Evolutionary conservation across 805 yeast genomes (phyloP).

Genomic region (Cyberlindnera euphorbiiphila): DNA sequence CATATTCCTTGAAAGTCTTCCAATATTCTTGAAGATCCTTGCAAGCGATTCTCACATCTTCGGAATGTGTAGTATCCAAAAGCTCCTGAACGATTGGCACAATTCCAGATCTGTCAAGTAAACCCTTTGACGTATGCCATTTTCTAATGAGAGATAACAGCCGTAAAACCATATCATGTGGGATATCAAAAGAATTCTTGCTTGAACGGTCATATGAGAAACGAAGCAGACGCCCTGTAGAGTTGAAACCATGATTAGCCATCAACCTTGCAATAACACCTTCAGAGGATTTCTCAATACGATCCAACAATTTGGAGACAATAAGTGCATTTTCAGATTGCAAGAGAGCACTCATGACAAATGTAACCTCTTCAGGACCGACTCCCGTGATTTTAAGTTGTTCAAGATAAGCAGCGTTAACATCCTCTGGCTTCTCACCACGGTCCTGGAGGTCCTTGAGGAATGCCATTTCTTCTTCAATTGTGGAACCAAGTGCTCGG

Average conservation of each 20-base stretch:
- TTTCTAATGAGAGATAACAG: constrained; percentile 53
- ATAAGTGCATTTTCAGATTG: constrained; percentile 69
- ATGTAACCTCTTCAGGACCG: constrained; percentile 57
- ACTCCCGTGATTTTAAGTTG: constrained; percentile 52
- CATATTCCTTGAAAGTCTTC: constrained; percentile 18
- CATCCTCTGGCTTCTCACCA: constrained; percentile 48
- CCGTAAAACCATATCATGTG: constrained; percentile 39
- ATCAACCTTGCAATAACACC: constrained; percentile 56
- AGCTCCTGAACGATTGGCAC: constrained; percentile 56
- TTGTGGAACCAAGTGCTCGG: constrained; percentile 78
- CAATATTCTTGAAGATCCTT: constrained; percentile 75
- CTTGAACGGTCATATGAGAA: constrained; percentile 21
- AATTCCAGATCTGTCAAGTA: constrained; percentile 69
- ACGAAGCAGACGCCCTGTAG: constrained; percentile 59
- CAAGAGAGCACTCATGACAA: constrained; percentile 76
- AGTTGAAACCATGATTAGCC: constrained; percentile 82
- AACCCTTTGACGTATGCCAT: constrained; percentile 74
- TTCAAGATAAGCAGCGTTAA: constrained; percentile 63
- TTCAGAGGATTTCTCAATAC: constrained; percentile 55
- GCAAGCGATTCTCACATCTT: constrained; percentile 36
- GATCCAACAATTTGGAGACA: constrained; percentile 59
- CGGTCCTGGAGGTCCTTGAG: constrained; percentile 51
- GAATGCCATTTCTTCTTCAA: constrained; percentile 68
- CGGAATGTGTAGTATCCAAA: constrained; percentile 22
- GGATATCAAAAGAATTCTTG: constrained; percentile 20